phyloP scores from a whole-genome alignment of 257 asterid genomes.

The Rauvolfia tetraphylla region DNA sequence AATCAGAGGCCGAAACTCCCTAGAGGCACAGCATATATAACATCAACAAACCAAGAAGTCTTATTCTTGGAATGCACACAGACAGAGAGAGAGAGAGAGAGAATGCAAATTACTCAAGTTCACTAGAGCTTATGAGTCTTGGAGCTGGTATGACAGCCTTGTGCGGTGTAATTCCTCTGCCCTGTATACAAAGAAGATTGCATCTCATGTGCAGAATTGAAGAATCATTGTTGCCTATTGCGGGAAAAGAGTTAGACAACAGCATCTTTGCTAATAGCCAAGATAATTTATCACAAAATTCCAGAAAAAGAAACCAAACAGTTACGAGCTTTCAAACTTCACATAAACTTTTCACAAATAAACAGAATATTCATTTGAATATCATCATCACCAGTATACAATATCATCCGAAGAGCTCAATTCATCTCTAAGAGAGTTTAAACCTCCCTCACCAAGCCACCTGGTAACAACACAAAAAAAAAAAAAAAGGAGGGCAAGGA shows the following conservation, averaged over 20 bases:
- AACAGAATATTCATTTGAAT: not conserved
- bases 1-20: conserved; percentile 94
- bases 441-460: not conserved
- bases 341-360: not conserved
- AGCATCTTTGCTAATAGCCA: not conserved
- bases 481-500: too few relatives aligned
- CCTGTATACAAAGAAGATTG: conserved; percentile 37
- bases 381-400: not conserved
- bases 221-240: not conserved
- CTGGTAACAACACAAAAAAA: not conserved
- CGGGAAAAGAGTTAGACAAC: not conserved
- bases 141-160: conserved; percentile 70
- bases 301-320: not conserved
- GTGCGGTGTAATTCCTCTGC: conserved; percentile 75
- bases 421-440: not conserved
- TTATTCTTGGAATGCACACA: not conserved
- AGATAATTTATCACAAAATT: not conserved
- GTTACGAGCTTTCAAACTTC: not conserved
- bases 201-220: not conserved
- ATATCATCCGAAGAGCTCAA: not conserved
- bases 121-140: conserved; percentile 84
- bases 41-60: conserved; percentile 16
- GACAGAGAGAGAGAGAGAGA: conserved; percentile 11
- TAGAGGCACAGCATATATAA: conserved; percentile 25
- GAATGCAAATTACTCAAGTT: conserved; percentile 71